phyloP scores from a whole-genome alignment of 1,284 basidiomycete species.

The Leccinum pallidistipes region DNA sequence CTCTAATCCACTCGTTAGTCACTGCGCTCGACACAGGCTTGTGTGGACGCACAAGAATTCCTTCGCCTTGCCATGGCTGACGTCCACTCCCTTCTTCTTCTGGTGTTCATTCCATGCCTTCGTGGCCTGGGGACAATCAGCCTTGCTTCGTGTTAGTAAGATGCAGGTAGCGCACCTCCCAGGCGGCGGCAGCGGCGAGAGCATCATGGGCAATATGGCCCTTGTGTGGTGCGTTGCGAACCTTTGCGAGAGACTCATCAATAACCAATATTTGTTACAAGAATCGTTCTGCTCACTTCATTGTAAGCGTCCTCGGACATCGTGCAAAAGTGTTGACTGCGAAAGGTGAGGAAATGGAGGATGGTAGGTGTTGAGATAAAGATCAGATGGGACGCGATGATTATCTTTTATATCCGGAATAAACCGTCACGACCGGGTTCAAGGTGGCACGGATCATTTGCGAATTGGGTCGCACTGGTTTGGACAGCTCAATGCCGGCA shows the following conservation, averaged over 20 bases:
- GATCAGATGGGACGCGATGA: not conserved
- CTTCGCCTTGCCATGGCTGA: slow-evolving; percentile 22
- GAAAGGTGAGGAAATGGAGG: not conserved
- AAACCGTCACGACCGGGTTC: not conserved
- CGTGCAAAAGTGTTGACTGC: not conserved
- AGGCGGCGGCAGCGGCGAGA: slow-evolving; percentile 31
- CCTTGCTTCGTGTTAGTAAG: not conserved
- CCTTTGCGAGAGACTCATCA: not conserved
- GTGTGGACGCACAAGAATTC: slow-evolving; percentile 23
- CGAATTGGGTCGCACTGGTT: slow-evolving; percentile 10
- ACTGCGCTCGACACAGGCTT: too few species aligned
- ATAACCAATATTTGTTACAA: not conserved
- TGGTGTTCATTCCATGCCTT: slow-evolving; percentile 29
- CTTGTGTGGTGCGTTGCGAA: slow-evolving; percentile 4
- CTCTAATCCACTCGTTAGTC: slow-evolving; percentile 16
- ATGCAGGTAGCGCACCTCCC: slow-evolving; percentile 14
- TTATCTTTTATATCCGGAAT: not conserved
- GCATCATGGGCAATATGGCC: slow-evolving; percentile 31
- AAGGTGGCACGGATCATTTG: not conserved
- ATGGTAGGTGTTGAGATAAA: not conserved
- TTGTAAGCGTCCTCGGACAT: not conserved
- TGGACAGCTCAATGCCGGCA: not conserved
- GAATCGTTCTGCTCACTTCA: not conserved
- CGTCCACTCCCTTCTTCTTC: slow-evolving; percentile 15
- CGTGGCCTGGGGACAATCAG: slow-evolving; percentile 23